Evolutionary conservation across 257 asterid species (phyloP).

Genomic region (Jacaranda copaia): DNA sequence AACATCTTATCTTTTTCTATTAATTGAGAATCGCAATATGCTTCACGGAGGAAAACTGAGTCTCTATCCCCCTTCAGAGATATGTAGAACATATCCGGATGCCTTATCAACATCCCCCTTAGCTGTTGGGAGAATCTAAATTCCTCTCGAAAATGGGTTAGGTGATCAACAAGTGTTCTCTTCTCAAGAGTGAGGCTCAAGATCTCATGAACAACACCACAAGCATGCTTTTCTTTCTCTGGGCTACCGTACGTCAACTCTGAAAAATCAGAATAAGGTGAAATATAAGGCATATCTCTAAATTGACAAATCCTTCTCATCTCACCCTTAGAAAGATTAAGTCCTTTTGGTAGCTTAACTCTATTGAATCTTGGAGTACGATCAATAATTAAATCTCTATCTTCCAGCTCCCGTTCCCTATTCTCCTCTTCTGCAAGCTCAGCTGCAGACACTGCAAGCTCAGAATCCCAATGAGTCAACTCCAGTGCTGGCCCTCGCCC

Average conservation of each 20-base stretch:
- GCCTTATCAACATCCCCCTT: slow-evolving; percentile 97
- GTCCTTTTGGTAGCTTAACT: slow-evolving; percentile 90
- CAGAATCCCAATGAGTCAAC: slow-evolving; percentile 92
- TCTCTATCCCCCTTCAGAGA: slow-evolving; percentile 95
- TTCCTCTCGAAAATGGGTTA: slow-evolving; percentile 95
- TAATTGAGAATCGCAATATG: slow-evolving; percentile 86
- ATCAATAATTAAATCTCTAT: slow-evolving; percentile 82
- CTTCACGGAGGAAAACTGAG: slow-evolving; percentile 96
- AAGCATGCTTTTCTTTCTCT: slow-evolving; percentile 90
- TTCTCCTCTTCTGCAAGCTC: slow-evolving; percentile 94
- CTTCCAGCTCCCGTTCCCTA: slow-evolving; percentile 65
- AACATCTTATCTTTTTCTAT: slow-evolving; percentile 82
- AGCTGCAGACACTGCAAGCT: slow-evolving; percentile 92
- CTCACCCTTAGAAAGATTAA: slow-evolving; percentile 86
- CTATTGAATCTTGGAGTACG: slow-evolving; percentile 72
- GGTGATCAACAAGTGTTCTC: slow-evolving; percentile 92
- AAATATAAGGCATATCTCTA: slow-evolving; percentile 82
- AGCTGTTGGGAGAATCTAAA: slow-evolving; percentile 96
- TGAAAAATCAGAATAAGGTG: slow-evolving; percentile 91
- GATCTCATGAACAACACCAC: slow-evolving; percentile 91
- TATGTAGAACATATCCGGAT: slow-evolving; percentile 95
- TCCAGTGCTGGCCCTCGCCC: slow-evolving; percentile 88
- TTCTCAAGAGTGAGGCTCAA: slow-evolving; percentile 95
- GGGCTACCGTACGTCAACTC: slow-evolving; percentile 67
- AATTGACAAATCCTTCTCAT: slow-evolving; percentile 82